Evolutionary conservation across 1,284 basidiomycete species (phyloP), one percentile per base, ranked within the genome.

Genomic region (Sphagnurus paluster): DNA sequence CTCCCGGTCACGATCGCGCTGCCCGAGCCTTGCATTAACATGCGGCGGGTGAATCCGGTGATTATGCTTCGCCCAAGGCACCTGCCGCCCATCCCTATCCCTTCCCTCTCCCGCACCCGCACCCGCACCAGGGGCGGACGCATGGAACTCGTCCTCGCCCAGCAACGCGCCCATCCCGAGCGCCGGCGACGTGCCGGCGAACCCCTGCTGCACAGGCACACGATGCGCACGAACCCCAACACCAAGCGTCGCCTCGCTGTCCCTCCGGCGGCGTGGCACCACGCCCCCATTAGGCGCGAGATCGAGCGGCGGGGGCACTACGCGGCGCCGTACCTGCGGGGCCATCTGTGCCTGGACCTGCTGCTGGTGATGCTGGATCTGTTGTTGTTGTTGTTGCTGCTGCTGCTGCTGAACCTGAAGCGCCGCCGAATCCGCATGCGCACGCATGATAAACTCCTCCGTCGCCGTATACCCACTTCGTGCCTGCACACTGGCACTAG

Each of bases 361-460:
- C 36, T 47, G 46, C 14, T 40, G 53, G 14, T 59, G 58, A 14
- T 61, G 56, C 25, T 58, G 55, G n/a, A n/a, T n/a, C n/a, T 50
- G 54, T 20, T 44, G 46, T 19, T 59, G 60, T 38, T 17, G 19
- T 28, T 39, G 35, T 17, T 14, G 20, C 8, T 10, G 13, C 34
- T 35, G 42, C 29, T 19, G 58, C 28, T 64, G 48, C 43, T 45
- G 52, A 39, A 58, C 44, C 3, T 24, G 16, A 19, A 13, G 6
- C 30, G 44, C 45, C 23, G 42, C 46, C 10, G 54, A 49, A 47
- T 71, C 67, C 2, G 72, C 66, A 56, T 84, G 80, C 3, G 76
- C 75, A 49, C 80, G 80, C 53, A 87, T 71, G 39, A 87, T 78
- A 50, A 79, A 74, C 59, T 83, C 82, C 57, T 87, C 82, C 0